Base-by-base conservation (phyloP, 169 alveolate genomes). In the Eimeria falciformis region DNA sequence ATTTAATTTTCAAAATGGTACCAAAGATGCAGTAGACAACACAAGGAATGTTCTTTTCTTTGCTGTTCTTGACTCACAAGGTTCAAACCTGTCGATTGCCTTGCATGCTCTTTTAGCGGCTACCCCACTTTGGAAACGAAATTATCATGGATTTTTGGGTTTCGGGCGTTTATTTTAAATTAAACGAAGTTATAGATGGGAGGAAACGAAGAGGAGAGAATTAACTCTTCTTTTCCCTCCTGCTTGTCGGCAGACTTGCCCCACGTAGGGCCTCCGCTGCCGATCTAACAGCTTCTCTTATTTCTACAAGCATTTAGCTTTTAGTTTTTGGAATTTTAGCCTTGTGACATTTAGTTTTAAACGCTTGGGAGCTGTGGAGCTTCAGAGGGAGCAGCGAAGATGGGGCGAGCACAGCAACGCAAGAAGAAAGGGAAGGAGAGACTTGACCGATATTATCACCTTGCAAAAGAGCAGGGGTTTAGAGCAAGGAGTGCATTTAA, bases 401-500 rank as follows among this genome's bases (percentile, higher is more conserved):
- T 21, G 33, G 77, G 79, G 1, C 46, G 37, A 9, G 23, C 29
- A 0, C 40, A 83, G 40, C 43, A 37, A 23, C 82, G 53, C 40
- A 81, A 55, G 90, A 91, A 91, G 73, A 77, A 56, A 56, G 94
- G 94, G 58, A 91, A 91, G 91, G 98, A 96, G 88, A 95, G 99
- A 47, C 96, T 98, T 81, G 99, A 99, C 95, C 97, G 97, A 94
- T 98, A 97, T 92, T 99, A 99, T 96, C 97, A 97, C 93, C 94
- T 99, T 83, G 99, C 99, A 71, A 99, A 99, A 97, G 99, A 98
- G 82, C 99, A 98, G 84, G 99, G 99, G 29, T 99, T 97, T 94
- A 95, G 99, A 71, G 99, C 99, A 2, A 94, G 99, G 91, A 99
- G 99, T 71, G 99, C 99, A 66, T 99, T 99, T 95, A 99, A 99